phyloP scores from a whole-genome alignment of 345 rosid species.

The Litchi chinensis region DNA sequence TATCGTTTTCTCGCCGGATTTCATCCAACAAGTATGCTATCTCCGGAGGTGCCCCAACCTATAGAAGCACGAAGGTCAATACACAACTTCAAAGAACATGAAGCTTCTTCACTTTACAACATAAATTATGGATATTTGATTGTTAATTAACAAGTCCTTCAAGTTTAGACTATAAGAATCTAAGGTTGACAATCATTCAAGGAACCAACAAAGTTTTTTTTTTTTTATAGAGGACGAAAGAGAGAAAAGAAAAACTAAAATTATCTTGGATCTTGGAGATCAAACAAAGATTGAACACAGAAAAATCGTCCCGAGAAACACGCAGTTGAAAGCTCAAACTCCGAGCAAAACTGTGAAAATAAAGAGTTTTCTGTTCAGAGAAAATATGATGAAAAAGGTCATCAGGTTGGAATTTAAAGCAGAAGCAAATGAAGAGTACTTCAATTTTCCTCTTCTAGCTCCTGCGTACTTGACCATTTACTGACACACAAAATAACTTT shows the following conservation, averaged over 20 bases:
- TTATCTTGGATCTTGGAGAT: slow-evolving; percentile 20
- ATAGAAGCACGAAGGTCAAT: neutral
- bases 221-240: neutral
- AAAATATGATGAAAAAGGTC: slow-evolving; percentile 13
- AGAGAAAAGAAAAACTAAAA: neutral
- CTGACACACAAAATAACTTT: slow-evolving; percentile 17
- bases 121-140: neutral
- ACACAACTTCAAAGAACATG: neutral
- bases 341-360: slow-evolving; percentile 12
- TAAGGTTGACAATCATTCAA: neutral
- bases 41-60: slow-evolving; percentile 97
- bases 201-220: neutral
- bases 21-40: slow-evolving; percentile 64
- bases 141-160: neutral
- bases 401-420: slow-evolving; percentile 25
- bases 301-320: slow-evolving; percentile 14
- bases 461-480: neutral
- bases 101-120: neutral
- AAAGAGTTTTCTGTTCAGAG: neutral
- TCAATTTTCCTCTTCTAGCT: slow-evolving; percentile 26
- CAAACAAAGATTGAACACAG: neutral
- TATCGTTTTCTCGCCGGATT: slow-evolving; percentile 55
- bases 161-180: neutral
- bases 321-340: slow-evolving; percentile 26
- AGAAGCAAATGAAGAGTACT: slow-evolving; percentile 11